Evolutionary conservation across 1,284 basidiomycete genomes (phyloP).

Genomic region (Trametes pubescens): DNA sequence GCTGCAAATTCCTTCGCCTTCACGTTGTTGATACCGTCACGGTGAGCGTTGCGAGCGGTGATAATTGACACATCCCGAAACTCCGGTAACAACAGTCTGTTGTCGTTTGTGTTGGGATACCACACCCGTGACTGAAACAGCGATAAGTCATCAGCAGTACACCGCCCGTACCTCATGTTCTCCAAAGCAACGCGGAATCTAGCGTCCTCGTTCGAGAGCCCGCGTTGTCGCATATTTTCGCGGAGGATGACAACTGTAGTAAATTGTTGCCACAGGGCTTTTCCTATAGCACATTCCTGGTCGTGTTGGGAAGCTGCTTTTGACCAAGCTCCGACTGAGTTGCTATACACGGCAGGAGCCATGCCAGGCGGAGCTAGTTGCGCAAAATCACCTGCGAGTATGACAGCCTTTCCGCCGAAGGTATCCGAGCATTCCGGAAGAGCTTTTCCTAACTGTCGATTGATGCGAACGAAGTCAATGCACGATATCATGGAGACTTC

Average conservation of each 20-base stretch:
- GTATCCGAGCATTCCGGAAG: not conserved
- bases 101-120: constrained; percentile 25
- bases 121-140: constrained; percentile 37
- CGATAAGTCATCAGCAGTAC: constrained; percentile 45
- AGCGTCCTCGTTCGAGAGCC: constrained; percentile 35
- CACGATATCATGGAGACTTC: too few species aligned
- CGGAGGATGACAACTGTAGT: constrained; percentile 36
- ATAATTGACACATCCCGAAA: too few species aligned
- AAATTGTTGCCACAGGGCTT: constrained; percentile 35
- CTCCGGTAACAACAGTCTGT: too few species aligned
- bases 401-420: too few species aligned
- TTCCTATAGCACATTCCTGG: constrained; percentile 24
- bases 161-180: constrained; percentile 36
- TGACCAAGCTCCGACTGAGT: not conserved
- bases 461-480: not conserved
- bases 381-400: too few species aligned
- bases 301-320: not conserved
- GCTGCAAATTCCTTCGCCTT: constrained; percentile 36
- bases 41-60: too few species aligned
- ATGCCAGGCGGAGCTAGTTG: too few species aligned
- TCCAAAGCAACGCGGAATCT: constrained; percentile 41
- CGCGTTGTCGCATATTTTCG: constrained; percentile 43
- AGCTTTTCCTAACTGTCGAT: not conserved
- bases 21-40: too few species aligned
- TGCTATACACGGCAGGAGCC: not conserved